Percentiles rank a stretch among this genome's conserved stretches.
These are phyloP conservation scores for Stylonectria norvegica DNA, from an alignment of 2,329 filamentous ascomycete species.

Conservation along the genomic window DNA sequence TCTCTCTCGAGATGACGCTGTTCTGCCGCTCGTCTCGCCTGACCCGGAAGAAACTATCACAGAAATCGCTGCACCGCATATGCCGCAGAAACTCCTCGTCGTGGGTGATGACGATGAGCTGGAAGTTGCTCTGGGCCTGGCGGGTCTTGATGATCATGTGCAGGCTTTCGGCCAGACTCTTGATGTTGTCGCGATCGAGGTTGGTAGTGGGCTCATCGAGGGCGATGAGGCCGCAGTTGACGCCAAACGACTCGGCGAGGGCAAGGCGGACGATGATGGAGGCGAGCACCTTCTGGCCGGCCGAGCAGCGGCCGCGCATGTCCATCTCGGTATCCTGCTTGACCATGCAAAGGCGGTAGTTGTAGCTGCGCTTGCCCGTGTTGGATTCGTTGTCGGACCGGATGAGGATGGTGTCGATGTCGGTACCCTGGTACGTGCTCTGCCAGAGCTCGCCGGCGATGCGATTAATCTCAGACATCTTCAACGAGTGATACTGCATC, in stretches of 20 bases:
- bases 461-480: conserved; percentile 97
- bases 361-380: conserved; percentile 77
- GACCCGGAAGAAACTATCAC: conserved; percentile 87
- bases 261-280: conserved; percentile 97
- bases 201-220: conserved; percentile 98
- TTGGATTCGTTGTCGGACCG: conserved; percentile 80
- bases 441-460: conserved; percentile 97
- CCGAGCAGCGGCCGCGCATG: conserved; percentile 96
- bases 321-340: conserved; percentile 98
- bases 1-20: conserved; percentile 74
- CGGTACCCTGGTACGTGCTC: conserved; percentile 92
- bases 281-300: conserved; percentile 93
- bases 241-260: conserved; percentile 91
- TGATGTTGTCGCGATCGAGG: conserved; percentile 91
- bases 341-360: conserved; percentile 97
- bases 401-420: conserved; percentile 95
- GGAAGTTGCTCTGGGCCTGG: conserved; percentile 87
- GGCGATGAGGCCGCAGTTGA: conserved; percentile 93
- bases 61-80: conserved; percentile 93
- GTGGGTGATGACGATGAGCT: conserved; percentile 97
- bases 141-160: conserved; percentile 83
- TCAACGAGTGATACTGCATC: conserved; percentile 92
- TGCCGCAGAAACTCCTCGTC: conserved; percentile 92
- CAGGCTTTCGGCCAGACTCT: conserved; percentile 77
- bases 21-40: conserved; percentile 80